Conservation (phyloP, 495 filamentous ascomycete genomes). For the Penicillium desertorum region DNA sequence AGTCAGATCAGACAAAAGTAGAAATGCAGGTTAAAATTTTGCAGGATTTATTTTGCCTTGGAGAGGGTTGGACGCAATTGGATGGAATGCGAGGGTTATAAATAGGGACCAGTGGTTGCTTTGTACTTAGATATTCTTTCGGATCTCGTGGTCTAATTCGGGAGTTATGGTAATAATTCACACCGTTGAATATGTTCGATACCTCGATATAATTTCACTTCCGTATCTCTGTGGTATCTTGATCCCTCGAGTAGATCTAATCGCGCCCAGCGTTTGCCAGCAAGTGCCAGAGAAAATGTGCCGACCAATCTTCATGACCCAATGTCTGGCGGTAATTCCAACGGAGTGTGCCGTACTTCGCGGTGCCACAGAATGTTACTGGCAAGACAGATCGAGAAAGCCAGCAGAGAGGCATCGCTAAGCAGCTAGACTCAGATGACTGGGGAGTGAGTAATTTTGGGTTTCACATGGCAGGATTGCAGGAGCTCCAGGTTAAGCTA, state of each 20-base stretch:
- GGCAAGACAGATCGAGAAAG: not conserved
- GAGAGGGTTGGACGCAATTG: not conserved
- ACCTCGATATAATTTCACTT: not conserved
- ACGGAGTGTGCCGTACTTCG: not conserved
- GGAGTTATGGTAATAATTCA: not conserved
- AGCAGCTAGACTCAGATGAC: not conserved
- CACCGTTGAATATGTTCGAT: not conserved
- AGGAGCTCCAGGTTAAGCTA: not conserved
- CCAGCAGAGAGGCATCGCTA: not conserved
- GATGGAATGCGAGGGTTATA: not conserved
- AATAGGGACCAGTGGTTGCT: not conserved
- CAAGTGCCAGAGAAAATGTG: not conserved
- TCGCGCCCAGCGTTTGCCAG: not conserved
- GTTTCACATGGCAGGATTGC: not conserved
- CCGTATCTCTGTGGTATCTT: not conserved
- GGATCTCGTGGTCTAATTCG: not conserved
- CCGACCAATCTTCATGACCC: too few species aligned
- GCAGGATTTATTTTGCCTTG: not conserved
- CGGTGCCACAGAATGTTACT: not conserved
- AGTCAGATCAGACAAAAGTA: conserved; percentile 3
- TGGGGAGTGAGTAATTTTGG: not conserved
- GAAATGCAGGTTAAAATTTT: not conserved
- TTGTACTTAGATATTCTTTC: conserved; percentile 2
- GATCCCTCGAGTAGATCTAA: not conserved
- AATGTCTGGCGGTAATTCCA: not conserved